A percentile compares a stretch with the other conserved stretches of the same genome.
phyloP scores from a whole-genome alignment of 345 rosid genomes.

The Adansonia digitata region DNA sequence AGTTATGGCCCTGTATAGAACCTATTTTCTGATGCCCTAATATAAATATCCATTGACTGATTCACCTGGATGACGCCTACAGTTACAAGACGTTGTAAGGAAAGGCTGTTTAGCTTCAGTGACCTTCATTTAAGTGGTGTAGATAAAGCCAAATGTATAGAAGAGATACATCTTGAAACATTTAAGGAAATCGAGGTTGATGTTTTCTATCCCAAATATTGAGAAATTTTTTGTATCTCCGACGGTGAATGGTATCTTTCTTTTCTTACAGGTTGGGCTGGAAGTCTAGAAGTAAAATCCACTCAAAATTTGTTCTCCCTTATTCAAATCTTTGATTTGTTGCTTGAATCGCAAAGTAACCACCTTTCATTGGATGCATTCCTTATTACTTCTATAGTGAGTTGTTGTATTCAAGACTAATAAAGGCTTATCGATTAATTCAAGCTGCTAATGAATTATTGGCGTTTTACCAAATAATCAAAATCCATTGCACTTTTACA shows the following conservation, averaged over 20 bases:
- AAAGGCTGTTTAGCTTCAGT: background rate
- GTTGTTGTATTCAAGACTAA: no score
- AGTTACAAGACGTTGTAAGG: no score
- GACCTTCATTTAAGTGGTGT: background rate
- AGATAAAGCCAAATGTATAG: background rate
- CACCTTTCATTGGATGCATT: background rate
- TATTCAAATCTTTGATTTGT: background rate
- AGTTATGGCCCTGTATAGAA: background rate
- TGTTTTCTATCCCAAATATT: no score
- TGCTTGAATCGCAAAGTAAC: background rate
- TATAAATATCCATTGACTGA: background rate
- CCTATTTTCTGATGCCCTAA: background rate
- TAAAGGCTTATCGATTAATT: background rate
- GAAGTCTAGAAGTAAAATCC: background rate
- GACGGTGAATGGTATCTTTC: background rate
- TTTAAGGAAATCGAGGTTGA: background rate
- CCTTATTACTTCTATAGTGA: no score
- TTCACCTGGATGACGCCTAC: background rate
- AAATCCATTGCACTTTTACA: background rate
- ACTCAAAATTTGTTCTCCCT: background rate
- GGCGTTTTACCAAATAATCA: no score
- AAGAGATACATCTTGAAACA: no score
- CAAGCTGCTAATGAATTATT: background rate
- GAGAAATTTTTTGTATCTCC: background rate
- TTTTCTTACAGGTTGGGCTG: background rate